Percentiles rank a stretch among this genome's conserved stretches.
These are phyloP conservation scores for Hamamelis virginiana DNA, from an alignment of 164 flowering plant genomes.

Conservation along the genomic window DNA sequence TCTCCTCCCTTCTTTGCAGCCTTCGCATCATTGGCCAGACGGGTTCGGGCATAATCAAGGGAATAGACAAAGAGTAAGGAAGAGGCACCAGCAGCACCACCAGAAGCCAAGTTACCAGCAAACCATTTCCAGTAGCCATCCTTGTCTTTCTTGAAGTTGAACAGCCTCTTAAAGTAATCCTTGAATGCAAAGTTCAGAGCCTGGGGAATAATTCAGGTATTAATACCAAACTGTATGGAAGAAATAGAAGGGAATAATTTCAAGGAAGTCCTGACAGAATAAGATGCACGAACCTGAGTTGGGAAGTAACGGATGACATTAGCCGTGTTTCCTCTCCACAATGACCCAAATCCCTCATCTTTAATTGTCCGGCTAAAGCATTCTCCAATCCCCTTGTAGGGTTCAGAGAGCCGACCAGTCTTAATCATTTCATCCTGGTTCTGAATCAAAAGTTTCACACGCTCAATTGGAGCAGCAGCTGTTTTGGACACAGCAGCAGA, in stretches of 20 bases:
- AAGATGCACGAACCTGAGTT: slow-evolving; percentile 61
- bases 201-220: slow-evolving; percentile 29
- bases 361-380: slow-evolving; percentile 66
- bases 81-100: slow-evolving; percentile 92
- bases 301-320: slow-evolving; percentile 94
- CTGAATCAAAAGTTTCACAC: slow-evolving; percentile 86
- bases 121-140: slow-evolving; percentile 91
- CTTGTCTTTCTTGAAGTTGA: slow-evolving; percentile 80
- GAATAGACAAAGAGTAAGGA: slow-evolving; percentile 80
- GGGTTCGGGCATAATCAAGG: slow-evolving; percentile 76
- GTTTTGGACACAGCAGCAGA: slow-evolving; percentile 90
- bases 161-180: slow-evolving; percentile 83
- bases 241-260: neutral
- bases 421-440: slow-evolving; percentile 88
- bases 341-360: slow-evolving; percentile 62
- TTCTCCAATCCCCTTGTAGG: slow-evolving; percentile 85
- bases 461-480: slow-evolving; percentile 90
- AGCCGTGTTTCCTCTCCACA: slow-evolving; percentile 91
- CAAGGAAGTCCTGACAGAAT: neutral
- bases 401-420: slow-evolving; percentile 75
- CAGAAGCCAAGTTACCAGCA: slow-evolving; percentile 85
- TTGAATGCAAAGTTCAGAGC: slow-evolving; percentile 92
- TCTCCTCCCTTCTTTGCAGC: slow-evolving; percentile 85
- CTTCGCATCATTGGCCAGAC: slow-evolving; percentile 81
- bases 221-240: neutral